Evolutionary conservation across 352 stramenopile genomes (phyloP), one percentile per base, ranked within the genome.

Genomic region (Pythium dissotocum): DNA sequence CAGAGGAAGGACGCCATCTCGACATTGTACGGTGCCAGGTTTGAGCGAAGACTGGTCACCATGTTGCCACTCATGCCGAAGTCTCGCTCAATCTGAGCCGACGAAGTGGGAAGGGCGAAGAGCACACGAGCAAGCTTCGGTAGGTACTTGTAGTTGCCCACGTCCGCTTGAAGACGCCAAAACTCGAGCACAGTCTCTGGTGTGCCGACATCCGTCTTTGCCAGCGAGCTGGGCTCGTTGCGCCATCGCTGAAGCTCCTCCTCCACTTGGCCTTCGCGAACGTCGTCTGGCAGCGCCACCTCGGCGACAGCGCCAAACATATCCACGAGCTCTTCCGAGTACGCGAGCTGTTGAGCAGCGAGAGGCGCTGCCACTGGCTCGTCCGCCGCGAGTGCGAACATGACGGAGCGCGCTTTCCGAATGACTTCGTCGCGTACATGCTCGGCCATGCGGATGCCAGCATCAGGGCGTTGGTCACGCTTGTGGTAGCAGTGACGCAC

Each of bases 41-140:
- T 44, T 2, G 4, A 16, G 2, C 55, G 63, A 10, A 53, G 54
- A 10, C 0, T 40, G 4, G 21, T 51, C 1, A 63, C 42, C 53
- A 69, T 58, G 5, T 8, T 6, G 1, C 55, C 54, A 33, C 54
- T 42, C 6, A 53, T 6, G 3, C 44, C 51, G 18, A 69, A 63
- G 36, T 69, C 63, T 6, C 55, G 63, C n/a, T 69, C 63, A 28
- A 69, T 63, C 13, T 69, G 54, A 0, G 63, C 55, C 3, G 63
- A 63, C 14, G 63, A 69, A 6, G 12, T 42, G 14, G 63, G 55
- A 0, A 63, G 5, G 8, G 63, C 40, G 35, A 59, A 63, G 1
- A 69, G 1, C 6, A 69, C 32, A 4, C 63, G 55, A 0, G 24
- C 55, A 12, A 69, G 7, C 5, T 42, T 63, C 2, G 53, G 63